Evolutionary conservation across 768 basidiomycete species (phyloP), one percentile per base, ranked within the genome.

Genomic region (Termitomyces sp.): DNA sequence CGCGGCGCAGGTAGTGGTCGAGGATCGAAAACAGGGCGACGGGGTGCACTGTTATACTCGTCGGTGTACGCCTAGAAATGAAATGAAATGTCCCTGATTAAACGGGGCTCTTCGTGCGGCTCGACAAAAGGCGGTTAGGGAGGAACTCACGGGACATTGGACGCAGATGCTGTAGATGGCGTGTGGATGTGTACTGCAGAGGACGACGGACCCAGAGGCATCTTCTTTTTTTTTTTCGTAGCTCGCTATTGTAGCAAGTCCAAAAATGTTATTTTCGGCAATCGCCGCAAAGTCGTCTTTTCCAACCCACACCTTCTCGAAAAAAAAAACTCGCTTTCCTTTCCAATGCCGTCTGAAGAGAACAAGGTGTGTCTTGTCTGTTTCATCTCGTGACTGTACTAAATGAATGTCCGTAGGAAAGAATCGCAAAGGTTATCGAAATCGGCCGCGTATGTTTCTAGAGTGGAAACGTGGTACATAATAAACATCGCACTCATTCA

Each of bases 21-120:
- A 98, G 87, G 78, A 98, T 92, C 55, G 93, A 88, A 72, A 97
- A 93, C 50, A 98, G 85, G 4, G 93, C 94, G 54, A 93, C 89
- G 13, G 96, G 95, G 70, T 95, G 93, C 61, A 98, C 83, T 50
- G 88, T 91, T 58, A 97, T 83, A 47, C 78, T 81, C 33, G 84
- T 82, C 33, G 88, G 89, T 58, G 86, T 79, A 41, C 87, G 86
- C 55, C 91, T 93, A 67, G 39, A 60, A 59, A 27, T 27, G 3
- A n/a, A n/a, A n/a, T n/a, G n/a, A n/a, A 27, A 27, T 27, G 3
- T 27, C 27, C 27, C 2, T 2, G 27, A 27, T 27, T 27, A 27
- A 27, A 4, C 27, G 27, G 27, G 27, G 27, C 27, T 27, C 27
- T 7, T 16, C 18, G 39, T 6, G 6, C 6, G 5, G 15, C 5